Conservation (phyloP, 768 basidiomycete species). For the Auricularia sp. region DNA sequence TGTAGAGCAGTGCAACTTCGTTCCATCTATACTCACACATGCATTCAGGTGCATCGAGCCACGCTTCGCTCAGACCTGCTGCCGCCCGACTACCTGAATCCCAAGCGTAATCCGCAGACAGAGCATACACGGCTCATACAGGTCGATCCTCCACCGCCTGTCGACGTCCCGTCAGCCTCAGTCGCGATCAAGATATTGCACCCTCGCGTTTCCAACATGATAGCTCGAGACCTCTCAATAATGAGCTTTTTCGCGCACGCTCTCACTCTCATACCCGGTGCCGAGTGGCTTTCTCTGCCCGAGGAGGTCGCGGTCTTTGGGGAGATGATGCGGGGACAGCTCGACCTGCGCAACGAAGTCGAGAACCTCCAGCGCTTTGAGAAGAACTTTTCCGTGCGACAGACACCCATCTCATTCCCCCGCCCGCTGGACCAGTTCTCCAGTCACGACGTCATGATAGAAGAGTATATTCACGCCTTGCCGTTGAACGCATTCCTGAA, state of each 20-base stretch:
- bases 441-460: slow-evolving; percentile 73
- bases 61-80: slow-evolving; percentile 75
- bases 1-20: slow-evolving; percentile 1
- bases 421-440: slow-evolving; percentile 74
- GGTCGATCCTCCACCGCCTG: slow-evolving; percentile 43
- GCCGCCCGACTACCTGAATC: slow-evolving; percentile 72
- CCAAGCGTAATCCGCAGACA: slow-evolving; percentile 45
- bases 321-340: slow-evolving; percentile 89
- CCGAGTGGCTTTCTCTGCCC: slow-evolving; percentile 92
- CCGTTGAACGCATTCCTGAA: slow-evolving; percentile 79
- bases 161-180: slow-evolving; percentile 64
- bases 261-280: slow-evolving; percentile 75
- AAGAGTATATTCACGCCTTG: slow-evolving; percentile 88
- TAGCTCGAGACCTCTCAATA: slow-evolving; percentile 83
- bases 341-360: slow-evolving; percentile 85
- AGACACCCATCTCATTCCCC: slow-evolving; percentile 81
- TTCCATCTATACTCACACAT: not conserved
- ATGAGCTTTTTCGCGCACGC: slow-evolving; percentile 85
- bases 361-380: slow-evolving; percentile 81
- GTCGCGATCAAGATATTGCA: slow-evolving; percentile 97
- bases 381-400: slow-evolving; percentile 69
- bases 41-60: slow-evolving; percentile 71
- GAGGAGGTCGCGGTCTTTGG: slow-evolving; percentile 95
- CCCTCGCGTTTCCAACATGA: slow-evolving; percentile 71
- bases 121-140: slow-evolving; percentile 11